Base-by-base conservation (phyloP, 805 yeast genomes). In the Lipomyces sp. region DNA sequence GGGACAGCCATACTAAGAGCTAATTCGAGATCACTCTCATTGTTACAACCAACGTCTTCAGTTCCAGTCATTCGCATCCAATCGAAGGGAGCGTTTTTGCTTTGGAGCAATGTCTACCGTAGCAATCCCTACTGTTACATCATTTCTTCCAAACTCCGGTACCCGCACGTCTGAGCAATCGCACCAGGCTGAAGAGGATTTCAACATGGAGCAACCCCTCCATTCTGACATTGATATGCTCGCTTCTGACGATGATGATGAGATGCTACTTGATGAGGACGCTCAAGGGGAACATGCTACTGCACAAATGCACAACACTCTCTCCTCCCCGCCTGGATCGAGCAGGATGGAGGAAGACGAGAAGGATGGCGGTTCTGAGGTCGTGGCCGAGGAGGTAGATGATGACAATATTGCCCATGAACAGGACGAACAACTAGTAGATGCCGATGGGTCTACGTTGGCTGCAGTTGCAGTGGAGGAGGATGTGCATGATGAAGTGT, bases 231-330 rank as follows among this genome's bases (percentile, higher is more conserved):
- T 63, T 33, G 66, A 60, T 13, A 64, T 53, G 64, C 50, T 48
- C 30, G 61, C 56, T 13, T 62, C n/a, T 4, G 63, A 57, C 8
- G 69, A 64, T 30, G 69, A 55, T 4, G 64, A 55, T 13, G 62
- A 63, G 45, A 64, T 64, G 66, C 24, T 62, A 4, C 18, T 61
- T 18, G 65, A 64, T 34, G 66, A 63, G 1, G 66, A 62, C 33
- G 34, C 56, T 10, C 30, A 53, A 29, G 32, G 30, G 30, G 64
- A 24, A 56, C 48, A 42, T 42, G 24, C 24, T 6, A 15, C 29
- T n/a, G 8, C 8, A n/a, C 59, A 45, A 24, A 33, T 30, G 7
- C 32, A 33, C 24, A 39, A 57, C 18, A 34, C 32, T 29, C 18
- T 15, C 29, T 34, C 35, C 11, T 35, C 56, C 56, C 37, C 51